Conservation (phyloP, 148 eudicot genomes). For the Dianthus caryophyllus region DNA sequence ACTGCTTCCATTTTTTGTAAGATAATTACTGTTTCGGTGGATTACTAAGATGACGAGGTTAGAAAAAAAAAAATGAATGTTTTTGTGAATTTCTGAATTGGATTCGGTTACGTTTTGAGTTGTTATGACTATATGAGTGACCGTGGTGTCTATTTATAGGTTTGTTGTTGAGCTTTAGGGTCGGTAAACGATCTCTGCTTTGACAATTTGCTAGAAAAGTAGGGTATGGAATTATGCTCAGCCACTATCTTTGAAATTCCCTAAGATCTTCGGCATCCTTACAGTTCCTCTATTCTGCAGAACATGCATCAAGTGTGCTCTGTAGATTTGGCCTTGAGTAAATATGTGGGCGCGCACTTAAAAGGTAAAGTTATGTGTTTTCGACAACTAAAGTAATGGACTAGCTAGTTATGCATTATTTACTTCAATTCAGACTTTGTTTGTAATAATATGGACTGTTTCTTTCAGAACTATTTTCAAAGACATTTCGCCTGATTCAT, state of each 20-base stretch:
- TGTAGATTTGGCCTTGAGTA: slow-evolving; percentile 2
- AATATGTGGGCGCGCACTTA: background rate
- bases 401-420: background rate
- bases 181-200: background rate
- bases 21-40: background rate
- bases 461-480: too few relatives aligned
- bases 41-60: background rate
- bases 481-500: too few relatives aligned
- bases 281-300: background rate
- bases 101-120: background rate
- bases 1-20: background rate
- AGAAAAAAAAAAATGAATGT: background rate
- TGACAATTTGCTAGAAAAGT: background rate
- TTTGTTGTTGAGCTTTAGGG: too few relatives aligned
- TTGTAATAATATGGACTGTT: background rate
- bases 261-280: background rate
- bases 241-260: background rate
- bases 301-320: background rate
- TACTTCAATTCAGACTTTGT: background rate
- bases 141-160: slow-evolving; percentile 11
- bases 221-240: slow-evolving; percentile 3
- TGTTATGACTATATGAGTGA: background rate
- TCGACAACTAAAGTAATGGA: background rate
- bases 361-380: background rate
- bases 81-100: background rate